Evolutionary conservation across 2,329 filamentous ascomycete genomes (phyloP).

Genomic region (Aureobasidium sp.): DNA sequence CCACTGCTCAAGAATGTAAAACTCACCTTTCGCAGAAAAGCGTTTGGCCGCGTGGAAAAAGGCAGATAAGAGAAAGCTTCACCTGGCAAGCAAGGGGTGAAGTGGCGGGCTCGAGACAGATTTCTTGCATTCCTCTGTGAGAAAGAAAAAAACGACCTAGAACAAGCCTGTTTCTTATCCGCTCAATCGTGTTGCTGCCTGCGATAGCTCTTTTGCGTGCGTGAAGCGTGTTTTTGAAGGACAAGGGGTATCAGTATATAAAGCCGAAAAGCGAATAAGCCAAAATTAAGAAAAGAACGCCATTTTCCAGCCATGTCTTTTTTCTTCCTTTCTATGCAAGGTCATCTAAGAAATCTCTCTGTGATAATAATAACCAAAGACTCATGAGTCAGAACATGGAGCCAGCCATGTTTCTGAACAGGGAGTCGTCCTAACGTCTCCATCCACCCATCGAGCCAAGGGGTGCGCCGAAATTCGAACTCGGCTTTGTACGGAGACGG

Average conservation of each 20-base stretch:
- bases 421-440: constrained; percentile 20
- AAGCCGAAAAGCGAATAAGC: not conserved
- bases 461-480: constrained; percentile 31
- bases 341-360: not conserved
- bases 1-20: not conserved
- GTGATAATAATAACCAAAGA: not conserved
- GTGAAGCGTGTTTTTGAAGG: not conserved
- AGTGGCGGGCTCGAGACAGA: not conserved
- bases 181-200: not conserved
- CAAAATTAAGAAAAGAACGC: not conserved
- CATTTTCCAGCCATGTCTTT: not conserved
- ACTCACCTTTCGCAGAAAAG: not conserved
- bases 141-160: not conserved
- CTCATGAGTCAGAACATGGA: not conserved
- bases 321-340: constrained; percentile 1
- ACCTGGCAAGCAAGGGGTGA: not conserved
- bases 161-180: not conserved
- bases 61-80: not conserved
- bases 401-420: constrained; percentile 14
- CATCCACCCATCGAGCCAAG: constrained; percentile 29
- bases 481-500: constrained; percentile 31
- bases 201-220: not conserved
- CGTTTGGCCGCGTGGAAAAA: not conserved
- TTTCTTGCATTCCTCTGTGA: not conserved
- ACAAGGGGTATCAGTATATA: not conserved